Evolutionary conservation across 257 asterid species (phyloP), one percentile per base, ranked within the genome.

Genomic region (Jacaranda copaia): DNA sequence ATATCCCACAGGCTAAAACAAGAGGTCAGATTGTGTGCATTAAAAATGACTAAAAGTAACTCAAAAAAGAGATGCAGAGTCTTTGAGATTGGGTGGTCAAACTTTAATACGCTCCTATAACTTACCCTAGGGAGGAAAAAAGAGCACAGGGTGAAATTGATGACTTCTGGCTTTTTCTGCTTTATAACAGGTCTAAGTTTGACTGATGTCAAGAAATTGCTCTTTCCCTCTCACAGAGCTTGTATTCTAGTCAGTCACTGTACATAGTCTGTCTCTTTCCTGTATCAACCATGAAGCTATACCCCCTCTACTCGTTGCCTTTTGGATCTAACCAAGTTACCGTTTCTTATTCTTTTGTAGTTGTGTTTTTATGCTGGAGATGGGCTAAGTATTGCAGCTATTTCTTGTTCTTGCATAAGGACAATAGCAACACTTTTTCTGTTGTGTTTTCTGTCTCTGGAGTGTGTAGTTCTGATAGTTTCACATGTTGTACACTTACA

Each of bases 381-480:
- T 40, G 32, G 32, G 32, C 65, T 14, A 38, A 8, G 39, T 32
- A 11, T 15, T 40, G 5, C 8, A 53, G 39, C 7, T 40, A 14
- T 63, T 36, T 16, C 49, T 51, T 46, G 38, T 38, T 58, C 60
- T 75, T 42, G 11, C 5, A n/a, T 38, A 13, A 39, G 20, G 14
- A 39, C 10, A 40, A 42, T n/a, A 67, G 15, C 53, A 49, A 75
- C 42, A 18, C 35, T 57, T 56, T 40, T 18, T n/a, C 10, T 16
- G 40, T 35, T 58, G 62, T 70, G 39, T 32, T 70, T 42, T 53
- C 59, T 45, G 48, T 59, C 53, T 9, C 40, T 62, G 8, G 32
- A n/a, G 58, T 5, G 42, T 70, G 72, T 73, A 16, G n/a, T 57
- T 70, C 66, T 82, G 36, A 70, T 67, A 13, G 32, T 43, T 59